Evolutionary conservation across 2,329 filamentous ascomycete species (phyloP), one percentile per base, ranked within the genome.

Genomic region (Penicillium hesseltinei): DNA sequence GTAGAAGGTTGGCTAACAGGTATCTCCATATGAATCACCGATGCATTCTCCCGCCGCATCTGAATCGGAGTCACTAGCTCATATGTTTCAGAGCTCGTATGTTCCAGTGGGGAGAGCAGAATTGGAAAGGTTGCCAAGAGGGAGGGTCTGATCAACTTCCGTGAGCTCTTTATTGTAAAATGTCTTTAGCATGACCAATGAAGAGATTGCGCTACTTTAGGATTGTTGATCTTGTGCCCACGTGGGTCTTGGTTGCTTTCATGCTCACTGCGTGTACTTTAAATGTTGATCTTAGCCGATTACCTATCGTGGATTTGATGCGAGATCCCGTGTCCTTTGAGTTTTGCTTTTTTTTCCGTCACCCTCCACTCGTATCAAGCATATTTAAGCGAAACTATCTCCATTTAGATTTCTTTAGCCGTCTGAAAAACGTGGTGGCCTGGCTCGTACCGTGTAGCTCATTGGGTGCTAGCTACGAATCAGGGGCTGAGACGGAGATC

Each of bases 401-500:
- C 17, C 3, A 19, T 5, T 11, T 27, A 21, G 1, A 5, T 19
- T 49, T 33, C 15, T 19, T 49, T 23, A 27, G 29, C 11, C 15
- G 13, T 52, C 15, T 44, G 19, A n/a, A 35, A 15, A 33, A 8
- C 36, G 36, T 39, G 11, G n/a, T 33, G 19, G 15, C 25, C 2
- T 17, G 7, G n/a, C 21, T 36, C 4, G 3, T 35, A 39, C 15
- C 15, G 25, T 44, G 19, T 31, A 35, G 17, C 39, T 51, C 8
- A 10, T 35, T 21, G 6, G 38, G 44, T 43, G 44, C 35, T 55
- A 17, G 43, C 31, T 17, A 45, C 51, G 52, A 48, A 49, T 60
- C 58, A 63, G 58, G 63, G 57, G 60, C 25, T 56, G 43, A 59
- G 58, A 64, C 51, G 59, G 58, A 64, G 53, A 60, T 56, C 44